Percentiles rank a stretch among this genome's conserved stretches.
These are phyloP conservation scores for Mycena olivaceomarginata DNA, from an alignment of 768 basidiomycete genomes.

Conservation along the genomic window DNA sequence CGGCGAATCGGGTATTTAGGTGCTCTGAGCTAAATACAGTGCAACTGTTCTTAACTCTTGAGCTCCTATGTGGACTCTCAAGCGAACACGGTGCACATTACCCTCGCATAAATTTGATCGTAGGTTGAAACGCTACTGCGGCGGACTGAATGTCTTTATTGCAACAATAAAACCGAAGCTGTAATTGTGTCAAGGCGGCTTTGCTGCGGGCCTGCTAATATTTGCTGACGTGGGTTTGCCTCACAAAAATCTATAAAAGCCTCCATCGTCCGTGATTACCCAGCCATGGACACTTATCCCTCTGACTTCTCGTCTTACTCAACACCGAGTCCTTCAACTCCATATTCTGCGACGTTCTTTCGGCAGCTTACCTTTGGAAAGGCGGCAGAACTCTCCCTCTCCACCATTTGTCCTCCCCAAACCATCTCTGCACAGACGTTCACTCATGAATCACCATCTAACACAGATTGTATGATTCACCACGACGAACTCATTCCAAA, in stretches of 20 bases:
- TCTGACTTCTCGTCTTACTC: constrained; percentile 1
- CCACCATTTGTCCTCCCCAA: not conserved
- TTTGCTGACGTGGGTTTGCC: not conserved
- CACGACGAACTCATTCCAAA: not conserved
- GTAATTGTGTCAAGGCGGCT: no score
- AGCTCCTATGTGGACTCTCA: no score
- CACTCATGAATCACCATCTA: not conserved
- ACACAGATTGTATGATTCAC: not conserved
- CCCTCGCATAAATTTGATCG: no score
- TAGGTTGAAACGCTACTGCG: no score
- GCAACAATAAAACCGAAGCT: no score
- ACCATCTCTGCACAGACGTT: constrained; percentile 16
- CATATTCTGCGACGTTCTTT: constrained; percentile 14
- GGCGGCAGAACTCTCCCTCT: not conserved
- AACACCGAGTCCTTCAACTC: not conserved
- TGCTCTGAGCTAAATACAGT: no score
- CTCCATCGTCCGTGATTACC: not conserved
- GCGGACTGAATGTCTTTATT: no score
- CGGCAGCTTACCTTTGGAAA: constrained; percentile 2
- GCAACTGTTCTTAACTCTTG: no score
- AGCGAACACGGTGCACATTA: no score
- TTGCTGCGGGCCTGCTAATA: not conserved
- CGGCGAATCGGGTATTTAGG: no score
- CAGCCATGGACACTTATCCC: not conserved
- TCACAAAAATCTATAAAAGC: not conserved